These are phyloP conservation scores for Solanum pimpinellifolium DNA, from an alignment of 257 asterid genomes.

Conservation along the genomic window DNA sequence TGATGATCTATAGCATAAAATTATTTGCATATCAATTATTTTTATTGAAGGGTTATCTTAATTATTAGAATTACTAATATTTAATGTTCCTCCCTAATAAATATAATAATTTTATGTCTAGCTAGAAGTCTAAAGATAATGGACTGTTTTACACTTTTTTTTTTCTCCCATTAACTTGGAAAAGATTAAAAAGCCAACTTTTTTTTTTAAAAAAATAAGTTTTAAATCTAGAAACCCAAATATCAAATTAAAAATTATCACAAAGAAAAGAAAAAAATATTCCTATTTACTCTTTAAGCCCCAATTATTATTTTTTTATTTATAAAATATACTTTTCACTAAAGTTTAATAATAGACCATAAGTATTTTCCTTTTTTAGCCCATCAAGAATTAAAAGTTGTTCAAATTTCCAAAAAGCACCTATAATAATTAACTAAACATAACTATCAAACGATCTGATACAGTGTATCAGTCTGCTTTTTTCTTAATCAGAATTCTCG, in stretches of 20 bases:
- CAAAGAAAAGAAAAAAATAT: not conserved
- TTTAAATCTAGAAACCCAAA: not conserved
- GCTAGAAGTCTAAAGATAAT: not conserved
- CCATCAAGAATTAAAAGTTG: not conserved
- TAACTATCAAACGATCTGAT: too few relatives aligned
- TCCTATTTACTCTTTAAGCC: not conserved
- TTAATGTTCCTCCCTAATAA: not conserved
- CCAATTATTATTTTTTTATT: not conserved
- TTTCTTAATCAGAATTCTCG: too few relatives aligned
- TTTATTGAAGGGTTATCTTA: not conserved
- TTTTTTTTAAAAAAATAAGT: not conserved
- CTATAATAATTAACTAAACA: not conserved
- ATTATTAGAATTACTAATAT: not conserved
- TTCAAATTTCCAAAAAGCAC: not conserved
- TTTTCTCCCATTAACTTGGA: not conserved
- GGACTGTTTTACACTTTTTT: not conserved
- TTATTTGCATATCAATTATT: not conserved
- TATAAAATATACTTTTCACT: not conserved
- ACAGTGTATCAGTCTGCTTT: accelerated
- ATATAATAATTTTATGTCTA: not conserved
- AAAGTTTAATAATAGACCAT: not conserved
- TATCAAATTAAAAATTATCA: not conserved
- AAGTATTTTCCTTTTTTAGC: not conserved
- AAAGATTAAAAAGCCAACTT: not conserved
- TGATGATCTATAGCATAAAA: not conserved